These are phyloP conservation scores for Neofusicoccum parvum DNA, from an alignment of 2,329 filamentous ascomycete genomes.

Conservation along the genomic window DNA sequence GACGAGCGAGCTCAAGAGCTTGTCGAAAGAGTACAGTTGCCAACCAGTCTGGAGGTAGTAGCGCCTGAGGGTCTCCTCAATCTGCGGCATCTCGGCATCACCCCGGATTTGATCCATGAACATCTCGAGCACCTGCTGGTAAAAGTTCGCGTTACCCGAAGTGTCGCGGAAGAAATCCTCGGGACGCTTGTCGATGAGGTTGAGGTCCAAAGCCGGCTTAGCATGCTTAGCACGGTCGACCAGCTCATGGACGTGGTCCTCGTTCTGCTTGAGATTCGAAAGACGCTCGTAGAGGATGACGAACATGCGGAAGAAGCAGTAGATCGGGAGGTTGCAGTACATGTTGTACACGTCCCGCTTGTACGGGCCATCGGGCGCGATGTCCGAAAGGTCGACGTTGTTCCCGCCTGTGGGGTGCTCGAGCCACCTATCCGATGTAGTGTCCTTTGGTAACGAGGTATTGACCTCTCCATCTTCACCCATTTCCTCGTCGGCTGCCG, in stretches of 20 bases:
- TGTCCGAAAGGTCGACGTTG: constrained; percentile 62
- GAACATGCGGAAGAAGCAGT: constrained; percentile 93
- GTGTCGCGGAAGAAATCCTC: constrained; percentile 73
- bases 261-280: constrained; percentile 78
- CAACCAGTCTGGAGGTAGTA: constrained; percentile 91
- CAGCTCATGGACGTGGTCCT: constrained; percentile 70
- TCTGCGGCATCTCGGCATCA: constrained; percentile 77
- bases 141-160: constrained; percentile 69
- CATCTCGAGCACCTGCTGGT: constrained; percentile 80
- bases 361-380: constrained; percentile 79
- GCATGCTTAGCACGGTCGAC: constrained; percentile 71
- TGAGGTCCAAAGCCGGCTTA: constrained; percentile 82
- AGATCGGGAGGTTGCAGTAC: constrained; percentile 88
- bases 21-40: constrained; percentile 90
- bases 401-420: constrained; percentile 59
- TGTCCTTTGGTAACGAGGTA: constrained; percentile 58
- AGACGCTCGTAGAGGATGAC: constrained; percentile 87
- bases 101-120: constrained; percentile 84
- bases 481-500: constrained; percentile 76
- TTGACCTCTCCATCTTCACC: constrained; percentile 48
- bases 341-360: constrained; percentile 81
- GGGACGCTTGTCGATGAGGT: constrained; percentile 77
- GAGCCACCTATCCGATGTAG: constrained; percentile 63
- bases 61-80: constrained; percentile 87
- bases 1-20: constrained; percentile 78